Evolutionary conservation across 2,329 filamentous ascomycete genomes (phyloP).

Genomic region (Orbilia quercus): DNA sequence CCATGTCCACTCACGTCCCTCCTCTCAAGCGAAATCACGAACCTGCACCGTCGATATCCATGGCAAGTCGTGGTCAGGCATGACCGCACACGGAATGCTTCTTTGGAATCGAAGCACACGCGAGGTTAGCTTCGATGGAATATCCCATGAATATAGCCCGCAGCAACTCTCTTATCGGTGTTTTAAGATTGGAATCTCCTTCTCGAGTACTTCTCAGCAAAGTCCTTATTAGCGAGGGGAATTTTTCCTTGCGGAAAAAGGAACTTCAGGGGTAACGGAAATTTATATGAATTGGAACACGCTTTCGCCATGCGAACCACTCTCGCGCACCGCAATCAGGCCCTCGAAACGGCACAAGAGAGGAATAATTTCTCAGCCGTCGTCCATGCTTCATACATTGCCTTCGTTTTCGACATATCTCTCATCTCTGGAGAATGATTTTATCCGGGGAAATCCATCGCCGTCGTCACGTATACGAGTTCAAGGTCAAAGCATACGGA

Average conservation of each 20-base stretch:
- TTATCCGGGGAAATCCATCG: slow-evolving; percentile 19
- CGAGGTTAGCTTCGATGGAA: slow-evolving; percentile 16
- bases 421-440: neutral
- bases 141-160: slow-evolving; percentile 1
- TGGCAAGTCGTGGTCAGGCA: neutral
- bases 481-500: slow-evolving; percentile 34
- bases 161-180: slow-evolving; percentile 19
- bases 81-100: slow-evolving; percentile 6
- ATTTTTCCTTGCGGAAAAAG: slow-evolving; percentile 38
- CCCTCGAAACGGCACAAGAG: no score
- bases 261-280: slow-evolving; percentile 54
- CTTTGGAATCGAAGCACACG: slow-evolving; percentile 10
- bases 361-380: no score
- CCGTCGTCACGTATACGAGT: slow-evolving; percentile 10
- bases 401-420: no score
- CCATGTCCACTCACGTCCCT: neutral
- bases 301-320: neutral
- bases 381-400: no score
- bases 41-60: neutral
- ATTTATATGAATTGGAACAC: neutral
- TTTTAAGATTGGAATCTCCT: slow-evolving; percentile 42
- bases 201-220: neutral
- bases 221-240: slow-evolving; percentile 30
- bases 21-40: slow-evolving; percentile 1
- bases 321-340: no score